These are phyloP conservation scores for Calocybe indica DNA, from an alignment of 768 basidiomycete genomes.

Conservation along the genomic window DNA sequence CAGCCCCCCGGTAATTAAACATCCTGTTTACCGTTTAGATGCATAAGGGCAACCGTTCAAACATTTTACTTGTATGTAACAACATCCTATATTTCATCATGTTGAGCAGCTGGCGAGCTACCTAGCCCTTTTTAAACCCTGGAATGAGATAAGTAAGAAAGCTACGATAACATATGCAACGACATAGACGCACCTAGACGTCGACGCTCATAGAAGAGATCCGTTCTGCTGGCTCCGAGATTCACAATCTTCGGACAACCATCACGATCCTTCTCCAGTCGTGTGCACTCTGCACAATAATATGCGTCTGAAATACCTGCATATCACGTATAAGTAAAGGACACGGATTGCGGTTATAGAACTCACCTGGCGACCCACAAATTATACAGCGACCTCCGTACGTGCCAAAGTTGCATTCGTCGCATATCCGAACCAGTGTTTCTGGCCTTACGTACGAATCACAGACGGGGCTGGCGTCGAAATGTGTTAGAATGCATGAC, in stretches of 20 bases:
- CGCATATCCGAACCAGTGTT: conserved; percentile 96
- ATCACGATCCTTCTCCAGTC: conserved; percentile 94
- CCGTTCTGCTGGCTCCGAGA: conserved; percentile 89
- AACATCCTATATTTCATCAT: not conserved
- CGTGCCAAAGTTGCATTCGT: conserved; percentile 99
- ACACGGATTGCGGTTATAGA: not conserved
- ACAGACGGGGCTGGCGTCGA: conserved; percentile 76
- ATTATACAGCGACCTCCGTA: conserved; percentile 98
- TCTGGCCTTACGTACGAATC: conserved; percentile 99
- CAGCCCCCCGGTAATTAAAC: conserved; percentile 54
- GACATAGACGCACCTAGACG: conserved; percentile 54
- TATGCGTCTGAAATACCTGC: conserved; percentile 97
- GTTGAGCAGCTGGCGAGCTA: not conserved
- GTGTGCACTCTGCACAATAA: conserved; percentile 97
- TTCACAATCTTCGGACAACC: conserved; percentile 99
- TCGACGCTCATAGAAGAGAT: conserved; percentile 87
- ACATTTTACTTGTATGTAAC: conserved; percentile 3
- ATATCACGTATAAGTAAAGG: not conserved
- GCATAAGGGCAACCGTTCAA: not conserved
- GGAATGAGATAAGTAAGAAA: not conserved
- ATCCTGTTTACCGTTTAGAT: conserved; percentile 49
- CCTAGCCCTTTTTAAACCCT: conserved; percentile 71
- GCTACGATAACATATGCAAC: not conserved
- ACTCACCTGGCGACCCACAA: conserved; percentile 87
- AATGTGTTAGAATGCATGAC: not conserved